Percentiles rank a stretch among this genome's conserved stretches.
phyloP scores from a whole-genome alignment of 225 moss, liverwort and hornwort genomes.

The Neckera pumila region DNA sequence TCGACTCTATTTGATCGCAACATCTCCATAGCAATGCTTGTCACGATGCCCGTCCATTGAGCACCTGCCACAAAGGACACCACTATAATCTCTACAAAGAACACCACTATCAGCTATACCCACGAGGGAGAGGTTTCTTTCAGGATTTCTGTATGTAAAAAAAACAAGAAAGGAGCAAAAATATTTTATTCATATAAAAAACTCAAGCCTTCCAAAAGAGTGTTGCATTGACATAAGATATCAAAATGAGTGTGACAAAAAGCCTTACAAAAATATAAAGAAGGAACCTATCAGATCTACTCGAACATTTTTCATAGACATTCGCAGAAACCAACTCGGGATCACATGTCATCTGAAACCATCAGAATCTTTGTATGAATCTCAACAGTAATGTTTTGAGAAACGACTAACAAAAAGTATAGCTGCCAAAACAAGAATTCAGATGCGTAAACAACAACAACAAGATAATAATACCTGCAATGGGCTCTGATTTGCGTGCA shows the following conservation, averaged over 20 bases:
- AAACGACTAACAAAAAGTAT: background rate
- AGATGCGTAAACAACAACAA: background rate
- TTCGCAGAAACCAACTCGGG: background rate
- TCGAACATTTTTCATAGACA: background rate
- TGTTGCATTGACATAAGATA: background rate
- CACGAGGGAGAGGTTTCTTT: background rate
- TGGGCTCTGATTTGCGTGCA: slow-evolving; percentile 78
- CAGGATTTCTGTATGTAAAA: background rate
- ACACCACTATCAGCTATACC: background rate
- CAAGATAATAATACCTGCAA: slow-evolving; percentile 41
- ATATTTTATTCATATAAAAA: background rate
- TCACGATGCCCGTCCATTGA: slow-evolving; percentile 99
- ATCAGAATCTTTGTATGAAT: background rate
- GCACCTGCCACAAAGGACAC: slow-evolving; percentile 52
- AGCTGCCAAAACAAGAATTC: background rate
- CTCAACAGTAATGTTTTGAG: background rate
- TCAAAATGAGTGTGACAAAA: background rate
- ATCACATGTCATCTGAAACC: background rate
- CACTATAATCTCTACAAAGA: background rate
- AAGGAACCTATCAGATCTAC: background rate
- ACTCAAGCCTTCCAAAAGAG: background rate
- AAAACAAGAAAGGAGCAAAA: background rate
- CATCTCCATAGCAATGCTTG: slow-evolving; percentile 98
- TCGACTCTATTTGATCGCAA: slow-evolving; percentile 71
- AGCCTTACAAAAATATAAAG: background rate